These are phyloP conservation scores for Amborella trichopoda DNA, from an alignment of 164 flowering plant species.

Conservation along the genomic window DNA sequence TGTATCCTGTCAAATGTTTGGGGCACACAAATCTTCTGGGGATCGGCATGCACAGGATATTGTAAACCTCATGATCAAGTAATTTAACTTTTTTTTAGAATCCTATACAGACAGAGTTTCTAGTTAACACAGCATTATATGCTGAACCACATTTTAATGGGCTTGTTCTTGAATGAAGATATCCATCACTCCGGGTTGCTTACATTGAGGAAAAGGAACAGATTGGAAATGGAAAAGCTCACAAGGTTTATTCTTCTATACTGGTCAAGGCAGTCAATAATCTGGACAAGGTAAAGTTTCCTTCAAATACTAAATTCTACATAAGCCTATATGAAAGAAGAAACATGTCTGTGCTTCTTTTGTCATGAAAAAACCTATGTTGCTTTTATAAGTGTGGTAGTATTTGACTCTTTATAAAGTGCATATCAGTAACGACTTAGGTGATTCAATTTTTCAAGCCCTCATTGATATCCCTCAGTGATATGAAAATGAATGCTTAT, in stretches of 20 bases:
- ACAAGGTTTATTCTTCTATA: conserved; percentile 65
- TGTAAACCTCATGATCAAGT: conserved; percentile 70
- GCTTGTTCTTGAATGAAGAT: no score
- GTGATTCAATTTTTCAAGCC: no score
- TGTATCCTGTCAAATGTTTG: conserved; percentile 75
- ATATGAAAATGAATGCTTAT: no score
- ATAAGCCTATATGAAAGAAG: no score
- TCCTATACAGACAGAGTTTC: neutral
- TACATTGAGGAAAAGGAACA: conserved; percentile 94
- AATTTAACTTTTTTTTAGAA: neutral
- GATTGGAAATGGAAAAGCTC: conserved; percentile 17
- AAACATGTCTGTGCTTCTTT: no score
- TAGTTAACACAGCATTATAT: no score
- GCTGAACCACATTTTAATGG: no score
- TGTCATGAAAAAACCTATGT: no score
- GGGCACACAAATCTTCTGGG: conserved; percentile 57
- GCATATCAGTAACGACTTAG: no score
- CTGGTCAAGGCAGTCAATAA: conserved; percentile 61
- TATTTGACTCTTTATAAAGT: no score
- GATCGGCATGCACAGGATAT: conserved; percentile 73
- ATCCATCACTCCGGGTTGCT: conserved; percentile 86
- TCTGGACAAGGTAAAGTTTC: conserved; percentile 56
- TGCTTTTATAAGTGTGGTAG: no score
- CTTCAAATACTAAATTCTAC: neutral
- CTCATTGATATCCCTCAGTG: no score